phyloP scores from a whole-genome alignment of 306 rosid species.

The Aeschynomene evenia region DNA sequence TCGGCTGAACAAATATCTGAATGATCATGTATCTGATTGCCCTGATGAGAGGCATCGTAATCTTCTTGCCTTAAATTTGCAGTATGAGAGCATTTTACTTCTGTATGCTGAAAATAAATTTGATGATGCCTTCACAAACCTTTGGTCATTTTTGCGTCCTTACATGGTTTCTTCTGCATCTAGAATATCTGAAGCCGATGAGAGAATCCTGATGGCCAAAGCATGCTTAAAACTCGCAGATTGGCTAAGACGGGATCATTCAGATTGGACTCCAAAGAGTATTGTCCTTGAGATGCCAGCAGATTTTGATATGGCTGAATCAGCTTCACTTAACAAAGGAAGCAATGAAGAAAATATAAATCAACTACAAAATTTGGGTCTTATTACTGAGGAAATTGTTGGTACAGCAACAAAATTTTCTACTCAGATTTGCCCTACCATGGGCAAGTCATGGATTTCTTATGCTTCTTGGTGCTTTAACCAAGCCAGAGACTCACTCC shows the following conservation, averaged over 20 bases:
- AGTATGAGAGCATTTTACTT: slow-evolving; percentile 74
- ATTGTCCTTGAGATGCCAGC: slow-evolving; percentile 55
- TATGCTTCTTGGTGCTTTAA: slow-evolving; percentile 96
- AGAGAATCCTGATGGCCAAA: slow-evolving; percentile 72
- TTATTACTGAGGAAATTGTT: slow-evolving; percentile 69
- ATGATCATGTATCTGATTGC: slow-evolving; percentile 52
- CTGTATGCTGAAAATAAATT: slow-evolving; percentile 77
- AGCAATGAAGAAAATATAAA: slow-evolving; percentile 35
- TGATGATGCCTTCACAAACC: slow-evolving; percentile 80
- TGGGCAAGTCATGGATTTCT: slow-evolving; percentile 94
- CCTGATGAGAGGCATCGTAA: slow-evolving; percentile 49
- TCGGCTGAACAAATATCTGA: slow-evolving; percentile 59
- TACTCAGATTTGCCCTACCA: slow-evolving; percentile 72
- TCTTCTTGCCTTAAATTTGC: slow-evolving; percentile 64
- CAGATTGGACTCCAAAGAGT: slow-evolving; percentile 52
- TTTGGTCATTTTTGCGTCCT: slow-evolving; percentile 80
- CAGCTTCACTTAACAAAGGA: slow-evolving; percentile 39
- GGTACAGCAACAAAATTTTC: slow-evolving; percentile 80
- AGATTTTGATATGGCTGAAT: slow-evolving; percentile 51
- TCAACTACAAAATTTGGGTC: slow-evolving; percentile 39
- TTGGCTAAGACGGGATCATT: slow-evolving; percentile 67
- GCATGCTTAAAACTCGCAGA: slow-evolving; percentile 85
- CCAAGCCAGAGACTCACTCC: slow-evolving; percentile 74
- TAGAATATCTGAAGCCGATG: slow-evolving; percentile 44
- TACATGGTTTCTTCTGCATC: slow-evolving; percentile 60